phyloP scores from a whole-genome alignment of 441 rosid genomes.

The Gossypium gossypioides region DNA sequence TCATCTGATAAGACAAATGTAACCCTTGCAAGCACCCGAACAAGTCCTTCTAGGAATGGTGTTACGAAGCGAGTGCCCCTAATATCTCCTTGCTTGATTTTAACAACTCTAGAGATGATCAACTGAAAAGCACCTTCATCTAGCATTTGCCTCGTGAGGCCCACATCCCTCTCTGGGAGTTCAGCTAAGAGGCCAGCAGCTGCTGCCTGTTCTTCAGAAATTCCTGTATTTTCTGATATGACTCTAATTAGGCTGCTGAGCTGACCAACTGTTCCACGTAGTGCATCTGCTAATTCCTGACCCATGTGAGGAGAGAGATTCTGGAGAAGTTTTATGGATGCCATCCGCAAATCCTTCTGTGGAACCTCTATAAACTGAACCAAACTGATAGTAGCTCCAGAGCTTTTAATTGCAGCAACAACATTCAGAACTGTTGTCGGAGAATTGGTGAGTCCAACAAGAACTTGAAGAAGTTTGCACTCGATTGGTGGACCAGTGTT shows the following conservation, averaged over 20 bases:
- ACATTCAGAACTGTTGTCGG: conserved; percentile 54
- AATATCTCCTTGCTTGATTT: conserved; percentile 65
- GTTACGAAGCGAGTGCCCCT: conserved; percentile 68
- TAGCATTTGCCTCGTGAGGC: conserved; percentile 72
- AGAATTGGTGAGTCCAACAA: conserved; percentile 71
- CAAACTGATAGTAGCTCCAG: conserved; percentile 84
- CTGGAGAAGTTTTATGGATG: conserved; percentile 77
- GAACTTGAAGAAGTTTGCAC: conserved; percentile 93
- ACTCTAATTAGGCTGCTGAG: conserved; percentile 65
- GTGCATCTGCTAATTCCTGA: conserved; percentile 68
- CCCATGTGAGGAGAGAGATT: conserved; percentile 77
- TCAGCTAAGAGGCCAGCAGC: conserved; percentile 85
- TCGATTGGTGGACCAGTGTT: conserved; percentile 93
- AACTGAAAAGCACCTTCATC: conserved; percentile 57
- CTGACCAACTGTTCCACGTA: conserved; percentile 75
- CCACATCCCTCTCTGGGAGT: conserved; percentile 82
- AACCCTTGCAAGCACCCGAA: conserved; percentile 67
- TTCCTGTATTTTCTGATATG: conserved; percentile 59
- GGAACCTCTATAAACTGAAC: conserved; percentile 93
- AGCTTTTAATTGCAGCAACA: conserved; percentile 75
- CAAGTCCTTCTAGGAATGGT: conserved; percentile 76
- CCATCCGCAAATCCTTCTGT: conserved; percentile 68
- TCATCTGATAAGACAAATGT: conserved; percentile 68
- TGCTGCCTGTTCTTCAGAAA: conserved; percentile 84
- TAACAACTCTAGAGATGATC: conserved; percentile 43